A percentile compares a stretch with the other conserved stretches of the same genome.
Evolutionary conservation across 129 eudicot genomes (phyloP).

Genomic region (Chrysanthemum makinoi): DNA sequence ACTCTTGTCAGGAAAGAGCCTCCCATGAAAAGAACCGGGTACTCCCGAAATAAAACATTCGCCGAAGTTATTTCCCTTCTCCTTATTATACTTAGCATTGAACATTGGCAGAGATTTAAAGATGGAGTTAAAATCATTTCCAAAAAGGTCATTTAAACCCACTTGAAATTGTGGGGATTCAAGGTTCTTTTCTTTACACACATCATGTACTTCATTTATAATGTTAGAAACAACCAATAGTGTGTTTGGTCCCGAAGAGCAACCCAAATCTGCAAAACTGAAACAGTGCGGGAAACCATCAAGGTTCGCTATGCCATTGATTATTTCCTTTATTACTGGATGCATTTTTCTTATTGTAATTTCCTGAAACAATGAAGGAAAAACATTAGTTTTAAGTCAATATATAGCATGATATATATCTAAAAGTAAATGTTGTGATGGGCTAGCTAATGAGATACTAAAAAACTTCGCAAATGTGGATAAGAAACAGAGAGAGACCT

Average conservation of each 20-base stretch:
- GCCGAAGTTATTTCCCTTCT: neutral
- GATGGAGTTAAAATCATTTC: constrained; percentile 2
- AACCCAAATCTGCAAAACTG: constrained; percentile 5
- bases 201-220: neutral
- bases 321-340: neutral
- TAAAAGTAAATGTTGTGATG: no score
- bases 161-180: constrained; percentile 6
- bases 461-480: neutral
- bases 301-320: neutral
- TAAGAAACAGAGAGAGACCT: neutral
- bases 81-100: neutral
- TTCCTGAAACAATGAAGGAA: constrained; percentile 3
- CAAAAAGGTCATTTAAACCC: neutral
- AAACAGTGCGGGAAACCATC: neutral
- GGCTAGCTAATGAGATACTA: no score
- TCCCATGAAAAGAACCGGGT: constrained; percentile 1
- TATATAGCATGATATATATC: neutral
- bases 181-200: neutral
- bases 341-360: neutral
- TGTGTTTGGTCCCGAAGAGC: constrained; percentile 11
- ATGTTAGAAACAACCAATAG: neutral
- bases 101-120: neutral
- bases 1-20: constrained; percentile 2
- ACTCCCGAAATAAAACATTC: neutral
- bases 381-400: neutral